Conservation (phyloP, 2,329 filamentous ascomycete species). For the Stagonosporopsis tanaceti region DNA sequence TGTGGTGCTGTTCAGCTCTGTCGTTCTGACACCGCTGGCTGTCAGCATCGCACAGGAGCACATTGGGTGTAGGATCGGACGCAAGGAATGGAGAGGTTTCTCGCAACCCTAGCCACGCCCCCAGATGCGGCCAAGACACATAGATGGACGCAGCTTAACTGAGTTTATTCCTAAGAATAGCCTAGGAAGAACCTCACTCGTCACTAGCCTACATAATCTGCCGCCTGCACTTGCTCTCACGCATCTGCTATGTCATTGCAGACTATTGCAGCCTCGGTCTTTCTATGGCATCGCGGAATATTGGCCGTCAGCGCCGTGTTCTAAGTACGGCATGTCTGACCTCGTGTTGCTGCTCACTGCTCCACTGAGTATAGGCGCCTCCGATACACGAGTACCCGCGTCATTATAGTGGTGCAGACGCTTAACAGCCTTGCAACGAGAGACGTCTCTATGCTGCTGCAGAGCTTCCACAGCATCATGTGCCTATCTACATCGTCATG, state of each 20-base stretch:
- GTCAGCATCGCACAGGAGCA: constrained; percentile 12
- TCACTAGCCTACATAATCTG: constrained; percentile 29
- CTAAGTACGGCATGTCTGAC: constrained; percentile 33
- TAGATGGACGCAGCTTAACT: constrained; percentile 31
- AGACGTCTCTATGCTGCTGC: constrained; percentile 19
- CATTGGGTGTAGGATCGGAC: background rate
- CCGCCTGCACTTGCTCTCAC: constrained; percentile 41
- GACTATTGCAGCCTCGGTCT: constrained; percentile 33
- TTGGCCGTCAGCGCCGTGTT: constrained; percentile 25
- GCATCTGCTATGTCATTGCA: constrained; percentile 30
- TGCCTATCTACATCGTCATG: background rate
- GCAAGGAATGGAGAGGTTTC: constrained; percentile 25
- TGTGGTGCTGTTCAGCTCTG: constrained; percentile 9
- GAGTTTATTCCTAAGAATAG: constrained; percentile 48
- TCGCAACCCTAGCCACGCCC: constrained; percentile 27
- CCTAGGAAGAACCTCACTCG: constrained; percentile 12
- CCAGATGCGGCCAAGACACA: constrained; percentile 27
- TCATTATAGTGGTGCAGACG: constrained; percentile 6
- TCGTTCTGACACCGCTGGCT: background rate
- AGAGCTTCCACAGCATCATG: constrained; percentile 6
- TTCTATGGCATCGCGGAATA: constrained; percentile 12
- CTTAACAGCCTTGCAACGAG: constrained; percentile 28
- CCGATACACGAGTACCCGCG: constrained; percentile 18
- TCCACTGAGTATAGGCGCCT: constrained; percentile 20
- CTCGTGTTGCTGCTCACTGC: constrained; percentile 38